These are phyloP conservation scores for Aciculoconidium aculeatum DNA, from an alignment of 805 yeast species.

Conservation along the genomic window DNA sequence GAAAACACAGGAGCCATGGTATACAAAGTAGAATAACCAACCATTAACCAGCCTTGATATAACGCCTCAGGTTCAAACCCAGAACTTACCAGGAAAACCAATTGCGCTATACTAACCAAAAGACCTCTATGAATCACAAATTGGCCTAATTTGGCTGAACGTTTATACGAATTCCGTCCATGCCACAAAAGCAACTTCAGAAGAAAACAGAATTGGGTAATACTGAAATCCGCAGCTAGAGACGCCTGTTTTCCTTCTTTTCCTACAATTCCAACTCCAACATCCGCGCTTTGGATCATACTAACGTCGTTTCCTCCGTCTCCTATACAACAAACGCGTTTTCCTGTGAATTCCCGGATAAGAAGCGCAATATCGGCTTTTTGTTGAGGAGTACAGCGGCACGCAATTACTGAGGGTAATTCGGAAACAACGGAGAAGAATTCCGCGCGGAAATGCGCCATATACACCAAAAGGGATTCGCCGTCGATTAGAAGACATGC, in stretches of 20 bases:
- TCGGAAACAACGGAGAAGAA: constrained; percentile 73
- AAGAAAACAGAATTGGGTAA: constrained; percentile 84
- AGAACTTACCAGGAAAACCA: constrained; percentile 83
- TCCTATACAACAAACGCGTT: constrained; percentile 95
- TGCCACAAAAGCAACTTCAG: constrained; percentile 92
- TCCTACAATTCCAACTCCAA: constrained; percentile 98
- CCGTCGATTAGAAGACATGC: constrained; percentile 89
- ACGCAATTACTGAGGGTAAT: constrained; percentile 93
- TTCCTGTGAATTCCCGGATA: constrained; percentile 74
- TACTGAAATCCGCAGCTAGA: constrained; percentile 92
- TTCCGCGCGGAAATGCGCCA: constrained; percentile 58
- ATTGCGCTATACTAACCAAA: constrained; percentile 90
- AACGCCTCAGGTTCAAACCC: constrained; percentile 89
- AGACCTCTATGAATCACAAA: constrained; percentile 96
- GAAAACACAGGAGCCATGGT: constrained; percentile 99
- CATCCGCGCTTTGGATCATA: constrained; percentile 98
- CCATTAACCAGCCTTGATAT: constrained; percentile 96
- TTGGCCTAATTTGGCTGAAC: constrained; percentile 92
- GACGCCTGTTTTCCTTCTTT: constrained; percentile 98
- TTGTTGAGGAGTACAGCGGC: constrained; percentile 98
- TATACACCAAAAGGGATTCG: constrained; percentile 69
- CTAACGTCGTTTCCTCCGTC: constrained; percentile 99
- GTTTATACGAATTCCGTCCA: constrained; percentile 93
- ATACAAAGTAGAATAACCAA: constrained; percentile 94
- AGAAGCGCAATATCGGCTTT: constrained; percentile 89